Percentiles rank a stretch among this genome's conserved stretches.
phyloP scores from a whole-genome alignment of 2,329 filamentous ascomycete genomes.

The Zasmidium angulare region DNA sequence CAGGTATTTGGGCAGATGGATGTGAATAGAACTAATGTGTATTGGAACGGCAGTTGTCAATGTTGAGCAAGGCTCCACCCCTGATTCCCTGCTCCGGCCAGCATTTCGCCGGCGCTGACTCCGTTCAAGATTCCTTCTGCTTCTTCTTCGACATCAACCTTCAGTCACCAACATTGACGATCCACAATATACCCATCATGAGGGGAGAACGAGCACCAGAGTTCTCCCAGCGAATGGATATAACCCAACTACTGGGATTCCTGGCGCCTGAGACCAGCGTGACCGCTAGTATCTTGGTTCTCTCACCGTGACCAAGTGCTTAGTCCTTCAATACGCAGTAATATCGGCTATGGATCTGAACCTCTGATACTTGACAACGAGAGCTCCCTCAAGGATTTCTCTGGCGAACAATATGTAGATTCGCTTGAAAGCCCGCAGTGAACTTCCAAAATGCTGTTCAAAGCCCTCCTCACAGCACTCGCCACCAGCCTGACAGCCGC shows the following conservation, averaged over 20 bases:
- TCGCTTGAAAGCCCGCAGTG: not conserved
- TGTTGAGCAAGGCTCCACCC: too few species aligned
- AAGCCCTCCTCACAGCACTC: not conserved
- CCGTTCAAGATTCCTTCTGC: too few species aligned
- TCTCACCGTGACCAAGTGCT: not conserved
- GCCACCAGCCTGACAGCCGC: not conserved
- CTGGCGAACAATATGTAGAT: too few species aligned
- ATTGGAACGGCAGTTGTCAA: too few species aligned
- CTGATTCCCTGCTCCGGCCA: too few species aligned
- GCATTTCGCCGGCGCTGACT: too few species aligned
- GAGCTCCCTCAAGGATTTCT: too few species aligned
- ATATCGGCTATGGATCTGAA: not conserved
- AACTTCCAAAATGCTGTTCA: not conserved
- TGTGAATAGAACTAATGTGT: too few species aligned
- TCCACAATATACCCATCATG: not conserved
- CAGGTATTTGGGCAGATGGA: too few species aligned
- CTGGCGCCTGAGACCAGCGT: not conserved
- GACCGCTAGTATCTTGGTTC: not conserved
- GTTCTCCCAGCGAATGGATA: not conserved
- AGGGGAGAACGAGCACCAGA: not conserved
- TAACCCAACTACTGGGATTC: not conserved
- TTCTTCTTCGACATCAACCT: too few species aligned
- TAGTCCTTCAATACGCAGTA: not conserved
- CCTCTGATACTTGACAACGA: not conserved
- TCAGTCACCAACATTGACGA: too few species aligned